A percentile compares a stretch with the other conserved stretches of the same genome.
These are phyloP conservation scores for Leptographium lundbergii DNA, from an alignment of 2,329 filamentous ascomycete genomes.

Conservation along the genomic window DNA sequence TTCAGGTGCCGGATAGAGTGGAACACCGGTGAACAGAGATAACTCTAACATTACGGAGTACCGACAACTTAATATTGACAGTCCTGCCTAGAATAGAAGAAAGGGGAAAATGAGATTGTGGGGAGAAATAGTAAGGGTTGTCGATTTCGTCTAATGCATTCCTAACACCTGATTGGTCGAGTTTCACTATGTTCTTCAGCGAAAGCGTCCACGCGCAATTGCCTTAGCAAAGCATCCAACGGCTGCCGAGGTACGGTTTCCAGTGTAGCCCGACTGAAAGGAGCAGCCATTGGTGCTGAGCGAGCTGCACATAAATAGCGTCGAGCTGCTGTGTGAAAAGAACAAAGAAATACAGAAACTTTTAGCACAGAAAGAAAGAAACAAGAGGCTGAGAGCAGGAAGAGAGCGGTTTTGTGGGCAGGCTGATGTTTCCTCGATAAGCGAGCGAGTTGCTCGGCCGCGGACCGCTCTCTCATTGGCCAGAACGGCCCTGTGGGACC, in stretches of 20 bases:
- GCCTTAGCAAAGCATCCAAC: no score
- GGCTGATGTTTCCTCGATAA: background rate
- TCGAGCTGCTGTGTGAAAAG: background rate
- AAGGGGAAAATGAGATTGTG: background rate
- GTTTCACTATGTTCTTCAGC: background rate
- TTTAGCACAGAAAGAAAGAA: background rate
- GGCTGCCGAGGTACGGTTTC: background rate
- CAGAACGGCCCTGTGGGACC: background rate
- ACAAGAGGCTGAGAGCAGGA: background rate
- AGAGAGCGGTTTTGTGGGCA: background rate
- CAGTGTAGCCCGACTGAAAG: background rate
- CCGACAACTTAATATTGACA: background rate
- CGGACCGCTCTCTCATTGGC: background rate
- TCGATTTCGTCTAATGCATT: slow-evolving; percentile 2
- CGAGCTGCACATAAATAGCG: background rate
- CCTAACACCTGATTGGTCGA: slow-evolving; percentile 8
- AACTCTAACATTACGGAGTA: no score
- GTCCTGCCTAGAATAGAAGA: background rate
- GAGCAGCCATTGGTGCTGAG: background rate
- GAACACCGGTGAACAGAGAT: background rate
- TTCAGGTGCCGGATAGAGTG: background rate
- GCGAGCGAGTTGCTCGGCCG: background rate
- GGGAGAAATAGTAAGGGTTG: background rate
- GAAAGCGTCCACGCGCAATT: background rate
- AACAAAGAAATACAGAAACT: background rate